Conservation (phyloP, 176 grass and related monocot genomes). For the Cenchrus purpureus region DNA sequence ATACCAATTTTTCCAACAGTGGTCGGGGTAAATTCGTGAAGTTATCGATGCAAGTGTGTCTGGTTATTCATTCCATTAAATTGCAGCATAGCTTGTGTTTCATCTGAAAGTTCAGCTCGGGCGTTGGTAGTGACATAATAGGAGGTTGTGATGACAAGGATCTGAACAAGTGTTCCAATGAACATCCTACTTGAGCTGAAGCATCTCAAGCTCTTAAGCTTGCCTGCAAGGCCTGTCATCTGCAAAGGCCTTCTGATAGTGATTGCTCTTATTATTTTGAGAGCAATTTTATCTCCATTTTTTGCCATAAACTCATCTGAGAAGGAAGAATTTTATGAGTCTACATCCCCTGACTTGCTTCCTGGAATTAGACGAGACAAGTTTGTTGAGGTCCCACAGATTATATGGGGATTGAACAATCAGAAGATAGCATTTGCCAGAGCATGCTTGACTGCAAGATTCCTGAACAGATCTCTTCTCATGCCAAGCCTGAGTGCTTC, state of each 20-base stretch:
- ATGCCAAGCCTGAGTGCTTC: slow-evolving; percentile 98
- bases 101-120: not conserved
- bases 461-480: slow-evolving; percentile 86
- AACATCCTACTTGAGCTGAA: slow-evolving; percentile 51
- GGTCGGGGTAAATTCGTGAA: not conserved
- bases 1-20: not conserved
- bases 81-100: slow-evolving; percentile 3
- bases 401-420: slow-evolving; percentile 99
- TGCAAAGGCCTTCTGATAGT: slow-evolving; percentile 65
- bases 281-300: slow-evolving; percentile 65
- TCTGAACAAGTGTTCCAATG: slow-evolving; percentile 41
- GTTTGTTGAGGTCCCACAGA: slow-evolving; percentile 91
- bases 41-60: slow-evolving; percentile 5
- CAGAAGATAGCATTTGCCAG: slow-evolving; percentile 97
- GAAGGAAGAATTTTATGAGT: slow-evolving; percentile 55
- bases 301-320: slow-evolving; percentile 55
- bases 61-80: slow-evolving; percentile 13
- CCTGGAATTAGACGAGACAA: slow-evolving; percentile 67
- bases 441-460: slow-evolving; percentile 81
- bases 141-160: slow-evolving; percentile 31
- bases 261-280: slow-evolving; percentile 53
- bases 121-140: not conserved
- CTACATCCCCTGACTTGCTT: slow-evolving; percentile 44
- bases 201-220: slow-evolving; percentile 56
- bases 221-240: slow-evolving; percentile 52